Evolutionary conservation across 441 rosid species (phyloP), one percentile per base, ranked within the genome.

Genomic region (Adansonia grandidieri): DNA sequence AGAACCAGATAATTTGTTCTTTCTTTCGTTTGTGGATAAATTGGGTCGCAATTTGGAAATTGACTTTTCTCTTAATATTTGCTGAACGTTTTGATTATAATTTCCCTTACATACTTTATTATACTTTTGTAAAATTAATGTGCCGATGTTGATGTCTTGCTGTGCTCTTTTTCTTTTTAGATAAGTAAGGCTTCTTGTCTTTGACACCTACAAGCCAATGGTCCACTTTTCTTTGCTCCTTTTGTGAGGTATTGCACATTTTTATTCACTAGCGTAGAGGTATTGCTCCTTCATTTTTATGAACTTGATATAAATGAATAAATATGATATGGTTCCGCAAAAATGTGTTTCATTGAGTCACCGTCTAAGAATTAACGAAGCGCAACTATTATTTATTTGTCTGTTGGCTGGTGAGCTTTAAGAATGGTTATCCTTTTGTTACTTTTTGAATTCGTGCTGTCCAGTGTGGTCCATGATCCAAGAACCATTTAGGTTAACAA

Each of bases 1-100:
- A 78, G 80, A 79, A 76, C 82, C 66, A 60, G 24, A 58, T 57
- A 24, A 60, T 78, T 77, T 68, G 76, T 53, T 68, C 75, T 42
- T 37, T 32, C 60, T 57, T 58, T 24, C 45, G 32, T 19, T 40
- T 37, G 63, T 19, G 57, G 69, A 62, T 51, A 44, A 66, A 47
- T 53, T 79, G 37, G 54, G n/a, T 32, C 22, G 60, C 19, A 60
- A 75, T 54, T 56, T 28, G 75, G 20, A 71, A 17, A 24, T 54
- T 69, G 17, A 48, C 32, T 51, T 70, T 53, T 19, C 22, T 71
- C 28, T 42, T 37, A 20, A 62, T 57, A 9, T 47, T 50, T 45
- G 19, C 6, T 62, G 8, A 28, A 37, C 40, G 4, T 37, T 3
- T 37, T 37, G 40, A 37, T 37, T 37, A 37, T 37, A 37, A 37